phyloP scores from a whole-genome alignment of 164 flowering plant genomes.

The Euptelea pleiosperma region DNA sequence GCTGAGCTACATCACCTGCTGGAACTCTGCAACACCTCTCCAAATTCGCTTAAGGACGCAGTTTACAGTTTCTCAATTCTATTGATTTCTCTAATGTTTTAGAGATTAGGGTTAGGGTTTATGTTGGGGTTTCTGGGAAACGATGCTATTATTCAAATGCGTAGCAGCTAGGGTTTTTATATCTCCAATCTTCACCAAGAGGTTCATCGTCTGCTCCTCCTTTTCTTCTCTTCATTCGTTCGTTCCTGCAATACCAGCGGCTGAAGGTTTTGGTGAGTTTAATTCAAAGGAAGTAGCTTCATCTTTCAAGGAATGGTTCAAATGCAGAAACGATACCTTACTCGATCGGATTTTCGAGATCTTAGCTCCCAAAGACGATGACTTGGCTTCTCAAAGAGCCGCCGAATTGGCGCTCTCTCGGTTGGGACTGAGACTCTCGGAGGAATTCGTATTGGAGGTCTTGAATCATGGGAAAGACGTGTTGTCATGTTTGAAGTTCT shows the following conservation, averaged over 20 bases:
- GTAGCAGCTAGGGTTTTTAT: conserved; percentile 7
- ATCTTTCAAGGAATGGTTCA: conserved; percentile 55
- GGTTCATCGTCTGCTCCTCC: conserved; percentile 5
- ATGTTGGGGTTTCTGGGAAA: conserved; percentile 1
- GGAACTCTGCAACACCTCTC: background rate
- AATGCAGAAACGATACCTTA: conserved; percentile 18
- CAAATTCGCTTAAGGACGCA: background rate
- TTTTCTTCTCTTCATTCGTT: conserved; percentile 1
- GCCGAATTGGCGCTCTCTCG: conserved; percentile 37
- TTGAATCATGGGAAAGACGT: conserved; percentile 42
- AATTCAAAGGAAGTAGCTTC: conserved; percentile 19
- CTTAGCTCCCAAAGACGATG: conserved; percentile 20
- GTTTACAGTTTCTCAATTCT: background rate
- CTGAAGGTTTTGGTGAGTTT: background rate
- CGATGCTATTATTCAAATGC: conserved; percentile 7
- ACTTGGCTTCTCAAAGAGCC: conserved; percentile 1
- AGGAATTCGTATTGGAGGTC: conserved; percentile 47
- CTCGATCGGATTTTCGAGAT: conserved; percentile 39
- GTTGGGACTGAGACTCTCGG: conserved; percentile 40
- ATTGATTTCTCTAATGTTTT: too few relatives aligned
- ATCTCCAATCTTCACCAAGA: conserved; percentile 2
- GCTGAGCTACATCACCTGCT: background rate
- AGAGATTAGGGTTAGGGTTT: background rate
- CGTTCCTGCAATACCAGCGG: background rate
- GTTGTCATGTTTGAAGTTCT: conserved; percentile 64